phyloP scores from a whole-genome alignment of 2,329 filamentous ascomycete species.

The Pestalotiopsis sp. region DNA sequence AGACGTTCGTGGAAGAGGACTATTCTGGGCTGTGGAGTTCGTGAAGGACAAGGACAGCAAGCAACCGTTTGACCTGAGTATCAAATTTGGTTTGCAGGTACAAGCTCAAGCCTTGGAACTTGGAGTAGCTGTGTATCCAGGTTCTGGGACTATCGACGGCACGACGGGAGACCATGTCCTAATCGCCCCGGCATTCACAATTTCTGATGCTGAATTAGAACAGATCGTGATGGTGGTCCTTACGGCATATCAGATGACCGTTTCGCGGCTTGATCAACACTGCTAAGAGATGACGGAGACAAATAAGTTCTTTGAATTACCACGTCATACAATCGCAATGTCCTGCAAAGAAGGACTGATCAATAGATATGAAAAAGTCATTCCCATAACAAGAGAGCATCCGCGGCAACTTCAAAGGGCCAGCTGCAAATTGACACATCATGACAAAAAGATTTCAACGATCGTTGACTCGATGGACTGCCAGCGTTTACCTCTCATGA shows the following conservation, averaged over 20 bases:
- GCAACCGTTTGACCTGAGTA: not conserved
- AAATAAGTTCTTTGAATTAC: too few relatives aligned
- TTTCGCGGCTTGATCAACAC: not conserved
- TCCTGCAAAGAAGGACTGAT: too few relatives aligned
- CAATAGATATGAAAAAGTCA: too few relatives aligned
- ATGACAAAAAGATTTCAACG: too few relatives aligned
- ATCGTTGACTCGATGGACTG: too few relatives aligned
- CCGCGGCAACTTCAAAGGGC: too few relatives aligned
- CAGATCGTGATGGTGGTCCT: not conserved
- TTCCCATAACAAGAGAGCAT: too few relatives aligned
- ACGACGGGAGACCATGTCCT: not conserved
- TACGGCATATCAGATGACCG: not conserved
- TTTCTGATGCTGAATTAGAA: not conserved
- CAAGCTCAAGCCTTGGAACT: not conserved
- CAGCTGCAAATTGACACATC: too few relatives aligned
- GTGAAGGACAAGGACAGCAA: conserved; percentile 16
- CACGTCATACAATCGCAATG: too few relatives aligned
- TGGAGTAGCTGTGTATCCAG: not conserved
- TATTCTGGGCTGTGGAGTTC: conserved; percentile 49
- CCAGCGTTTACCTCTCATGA: too few relatives aligned
- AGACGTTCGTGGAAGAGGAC: conserved; percentile 42
- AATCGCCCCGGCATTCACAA: not conserved
- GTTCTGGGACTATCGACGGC: not conserved
- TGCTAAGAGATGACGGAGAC: too few relatives aligned
- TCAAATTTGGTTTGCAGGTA: not conserved